Conservation (phyloP, 2,329 filamentous ascomycete genomes). For the Hypoxylon sp. region DNA sequence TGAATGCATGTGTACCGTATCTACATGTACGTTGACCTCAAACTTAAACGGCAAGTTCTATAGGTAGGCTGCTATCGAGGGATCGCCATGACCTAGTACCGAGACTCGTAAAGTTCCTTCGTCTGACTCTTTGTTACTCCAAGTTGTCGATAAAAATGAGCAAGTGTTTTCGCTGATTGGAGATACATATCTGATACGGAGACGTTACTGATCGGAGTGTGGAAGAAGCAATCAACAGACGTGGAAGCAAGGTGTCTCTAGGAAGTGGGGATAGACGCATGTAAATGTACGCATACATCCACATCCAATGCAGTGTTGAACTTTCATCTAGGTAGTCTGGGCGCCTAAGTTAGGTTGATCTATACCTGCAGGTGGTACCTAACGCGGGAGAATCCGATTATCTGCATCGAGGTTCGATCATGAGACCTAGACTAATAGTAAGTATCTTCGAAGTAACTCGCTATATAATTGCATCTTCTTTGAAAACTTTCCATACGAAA, state of each 20-base stretch:
- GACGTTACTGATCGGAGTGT: constrained; percentile 1
- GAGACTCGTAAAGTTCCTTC: background rate
- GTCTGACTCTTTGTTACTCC: background rate
- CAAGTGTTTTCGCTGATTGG: background rate
- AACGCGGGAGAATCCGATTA: constrained; percentile 42
- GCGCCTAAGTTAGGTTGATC: constrained; percentile 19
- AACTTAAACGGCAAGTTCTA: background rate
- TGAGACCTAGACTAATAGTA: constrained; percentile 34
- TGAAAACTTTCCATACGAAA: background rate
- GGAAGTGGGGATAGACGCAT: constrained; percentile 24
- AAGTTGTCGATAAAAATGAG: background rate
- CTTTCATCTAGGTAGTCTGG: constrained; percentile 30
- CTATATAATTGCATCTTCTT: background rate
- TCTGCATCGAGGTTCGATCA: constrained; percentile 45
- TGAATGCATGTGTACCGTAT: background rate
- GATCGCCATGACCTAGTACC: background rate
- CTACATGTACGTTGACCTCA: background rate
- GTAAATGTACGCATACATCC: constrained; percentile 8
- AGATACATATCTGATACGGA: background rate
- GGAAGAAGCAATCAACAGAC: constrained; percentile 4
- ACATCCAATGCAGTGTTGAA: constrained; percentile 10
- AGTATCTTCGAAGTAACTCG: constrained; percentile 17
- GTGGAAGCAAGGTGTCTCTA: constrained; percentile 10
- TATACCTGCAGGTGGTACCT: constrained; percentile 23
- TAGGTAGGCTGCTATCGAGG: background rate